Base-by-base conservation (phyloP, 2,329 filamentous ascomycete species). In the Fusarium chuoi region DNA sequence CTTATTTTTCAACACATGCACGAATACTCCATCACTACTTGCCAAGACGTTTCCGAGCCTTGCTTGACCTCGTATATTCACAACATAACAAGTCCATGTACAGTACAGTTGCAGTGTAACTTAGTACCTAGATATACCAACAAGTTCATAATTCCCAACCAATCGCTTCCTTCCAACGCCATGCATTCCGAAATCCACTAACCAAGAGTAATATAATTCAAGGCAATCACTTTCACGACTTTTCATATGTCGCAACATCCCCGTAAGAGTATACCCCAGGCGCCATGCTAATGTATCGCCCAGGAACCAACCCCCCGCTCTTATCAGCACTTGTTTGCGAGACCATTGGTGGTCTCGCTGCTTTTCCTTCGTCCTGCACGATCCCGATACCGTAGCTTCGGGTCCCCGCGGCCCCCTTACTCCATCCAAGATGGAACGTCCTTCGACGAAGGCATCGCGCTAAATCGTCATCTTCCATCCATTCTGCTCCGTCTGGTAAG, bases 361-460 rank as follows among this genome's bases (percentile, higher is more conserved):
- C 44, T 45, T 77, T 77, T 39, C 76, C 74, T 44, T 79, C 74
- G 39, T 79, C 75, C 51, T 79, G 75, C 30, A 78, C 78, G n/a
- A 78, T 73, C 45, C 75, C 68, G 36, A 79, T 79, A 28, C 77
- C 77, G 36, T 77, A 79, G 42, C 36, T 71, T 24, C 75, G 75
- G 7, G 60, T 65, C n/a, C 70, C 73, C 7, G 49, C 59, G 26
- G 63, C 61, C 22, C 62, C 64, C 28, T 71, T 75, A 17, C 73
- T 71, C 74, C 75, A 79, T 46, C 75, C 76, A 13, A 79, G 71
- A 30, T 73, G 70, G 46, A 79, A 78, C 15, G 78, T 77, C 45
- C 76, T 78, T 35, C 76, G 75, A n/a, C 77, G 74, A 9, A 78
- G 62, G n/a, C 74, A 73, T 42, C 75, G 56, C 15, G 70, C 75